Conservation (phyloP, 495 filamentous ascomycete genomes). For the Penicillium turbatum region DNA sequence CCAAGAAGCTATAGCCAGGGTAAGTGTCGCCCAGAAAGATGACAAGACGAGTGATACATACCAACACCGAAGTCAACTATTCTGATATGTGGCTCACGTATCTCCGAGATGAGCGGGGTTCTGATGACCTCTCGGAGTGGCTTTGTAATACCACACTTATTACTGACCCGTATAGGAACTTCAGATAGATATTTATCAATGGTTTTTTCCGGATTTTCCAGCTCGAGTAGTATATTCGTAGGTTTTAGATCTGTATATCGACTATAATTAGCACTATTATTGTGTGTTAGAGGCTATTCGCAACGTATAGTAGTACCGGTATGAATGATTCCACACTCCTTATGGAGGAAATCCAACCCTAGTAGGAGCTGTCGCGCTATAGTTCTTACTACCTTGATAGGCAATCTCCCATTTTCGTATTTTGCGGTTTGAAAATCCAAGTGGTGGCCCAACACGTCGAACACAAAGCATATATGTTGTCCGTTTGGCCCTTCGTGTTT, state of each 20-base stretch:
- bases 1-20: constrained; percentile 24
- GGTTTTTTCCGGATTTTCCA: constrained; percentile 12
- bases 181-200: constrained; percentile 21
- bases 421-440: constrained; percentile 16
- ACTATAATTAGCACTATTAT: constrained; percentile 4
- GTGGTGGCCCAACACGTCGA: constrained; percentile 27
- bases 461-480: constrained; percentile 30
- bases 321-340: constrained; percentile 86
- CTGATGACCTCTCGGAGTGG: constrained; percentile 25
- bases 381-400: constrained; percentile 73
- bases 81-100: constrained; percentile 20
- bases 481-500: constrained; percentile 29
- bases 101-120: constrained; percentile 22
- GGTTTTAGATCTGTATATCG: constrained; percentile 25
- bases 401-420: constrained; percentile 27
- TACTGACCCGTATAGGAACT: constrained; percentile 12
- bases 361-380: constrained; percentile 81
- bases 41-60: constrained; percentile 14
- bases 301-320: constrained; percentile 57
- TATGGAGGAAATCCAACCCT: constrained; percentile 74
- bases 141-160: constrained; percentile 1
- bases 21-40: constrained; percentile 14
- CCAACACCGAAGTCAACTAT: constrained; percentile 30
- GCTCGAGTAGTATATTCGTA: constrained; percentile 29
- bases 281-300: background rate